These are phyloP conservation scores for Nitzschia sp. DNA, from an alignment of 108 stramenopile genomes.

Conservation along the genomic window DNA sequence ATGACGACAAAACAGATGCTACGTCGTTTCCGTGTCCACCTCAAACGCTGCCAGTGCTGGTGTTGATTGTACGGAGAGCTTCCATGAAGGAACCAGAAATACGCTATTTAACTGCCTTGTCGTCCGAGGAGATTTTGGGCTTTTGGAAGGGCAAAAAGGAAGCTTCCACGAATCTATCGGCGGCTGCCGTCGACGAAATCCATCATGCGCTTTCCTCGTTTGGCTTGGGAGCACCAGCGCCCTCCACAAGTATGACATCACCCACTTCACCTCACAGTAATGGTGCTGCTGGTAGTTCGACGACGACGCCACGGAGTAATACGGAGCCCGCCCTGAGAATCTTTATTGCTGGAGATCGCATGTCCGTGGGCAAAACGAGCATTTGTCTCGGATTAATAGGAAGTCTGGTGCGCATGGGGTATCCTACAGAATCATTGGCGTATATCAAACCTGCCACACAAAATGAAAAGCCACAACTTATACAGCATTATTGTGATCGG, in stretches of 20 bases:
- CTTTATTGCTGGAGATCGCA: slow-evolving; percentile 88
- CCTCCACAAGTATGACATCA: neutral
- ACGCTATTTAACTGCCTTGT: slow-evolving; percentile 21
- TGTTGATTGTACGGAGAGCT: slow-evolving; percentile 7
- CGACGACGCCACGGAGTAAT: no score
- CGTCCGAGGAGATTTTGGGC: neutral
- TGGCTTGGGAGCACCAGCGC: neutral
- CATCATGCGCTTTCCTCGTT: neutral
- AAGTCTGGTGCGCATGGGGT: slow-evolving; percentile 51
- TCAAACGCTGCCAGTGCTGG: slow-evolving; percentile 24
- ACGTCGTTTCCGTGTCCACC: slow-evolving; percentile 21
- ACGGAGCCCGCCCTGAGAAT: slow-evolving; percentile 47
- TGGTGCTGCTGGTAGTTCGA: neutral
- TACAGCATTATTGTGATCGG: slow-evolving; percentile 82
- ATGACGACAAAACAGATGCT: neutral
- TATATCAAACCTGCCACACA: slow-evolving; percentile 99
- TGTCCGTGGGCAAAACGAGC: slow-evolving; percentile 93
- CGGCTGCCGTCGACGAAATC: neutral
- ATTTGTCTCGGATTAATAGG: slow-evolving; percentile 87
- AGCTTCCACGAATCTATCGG: neutral
- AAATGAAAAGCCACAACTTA: slow-evolving; percentile 89
- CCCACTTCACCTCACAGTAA: neutral
- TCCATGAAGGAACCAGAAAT: slow-evolving; percentile 4
- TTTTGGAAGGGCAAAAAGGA: slow-evolving; percentile 13
- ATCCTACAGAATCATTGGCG: slow-evolving; percentile 67